Percentiles rank a stretch among this genome's conserved stretches.
These are phyloP conservation scores for Ambrosia artemisiifolia DNA, from an alignment of 129 eudicot genomes.

Conservation along the genomic window DNA sequence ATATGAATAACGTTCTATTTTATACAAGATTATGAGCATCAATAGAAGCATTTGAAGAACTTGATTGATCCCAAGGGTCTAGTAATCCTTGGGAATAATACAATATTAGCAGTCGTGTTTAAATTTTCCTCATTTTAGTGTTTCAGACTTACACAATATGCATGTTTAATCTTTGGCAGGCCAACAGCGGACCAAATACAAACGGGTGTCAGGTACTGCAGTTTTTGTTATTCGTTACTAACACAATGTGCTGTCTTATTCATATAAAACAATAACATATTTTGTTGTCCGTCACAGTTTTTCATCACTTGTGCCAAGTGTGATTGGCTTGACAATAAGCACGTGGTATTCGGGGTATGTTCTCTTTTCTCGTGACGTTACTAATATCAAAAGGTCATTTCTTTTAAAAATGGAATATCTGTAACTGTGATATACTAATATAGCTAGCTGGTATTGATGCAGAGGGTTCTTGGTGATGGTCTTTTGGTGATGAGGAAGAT, in stretches of 20 bases:
- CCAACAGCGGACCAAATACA: conserved; percentile 89
- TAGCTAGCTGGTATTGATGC: conserved; percentile 27
- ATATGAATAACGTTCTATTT: too few species aligned
- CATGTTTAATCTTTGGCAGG: conserved; percentile 51
- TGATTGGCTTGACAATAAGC: conserved; percentile 99
- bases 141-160: conserved; percentile 3
- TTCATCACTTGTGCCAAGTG: conserved; percentile 92
- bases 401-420: not conserved
- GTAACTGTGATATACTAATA: not conserved
- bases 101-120: conserved; percentile 1
- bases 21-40: too few species aligned
- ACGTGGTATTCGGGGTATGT: conserved; percentile 97
- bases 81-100: not conserved
- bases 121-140: not conserved
- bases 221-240: conserved; percentile 7
- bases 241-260: not conserved
- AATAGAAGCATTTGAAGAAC: too few species aligned
- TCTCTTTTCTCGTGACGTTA: not conserved
- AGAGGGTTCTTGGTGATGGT: conserved; percentile 94
- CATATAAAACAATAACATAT: conserved; percentile 6
- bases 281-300: conserved; percentile 53
- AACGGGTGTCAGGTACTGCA: conserved; percentile 88
- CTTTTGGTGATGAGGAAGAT: conserved; percentile 86
- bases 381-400: not conserved
- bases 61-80: too few species aligned